Percentiles rank a stretch among this genome's conserved stretches.
Conservation (phyloP, 192 early-diverging fungal genomes). For the Backusella tarrabulga region DNA sequence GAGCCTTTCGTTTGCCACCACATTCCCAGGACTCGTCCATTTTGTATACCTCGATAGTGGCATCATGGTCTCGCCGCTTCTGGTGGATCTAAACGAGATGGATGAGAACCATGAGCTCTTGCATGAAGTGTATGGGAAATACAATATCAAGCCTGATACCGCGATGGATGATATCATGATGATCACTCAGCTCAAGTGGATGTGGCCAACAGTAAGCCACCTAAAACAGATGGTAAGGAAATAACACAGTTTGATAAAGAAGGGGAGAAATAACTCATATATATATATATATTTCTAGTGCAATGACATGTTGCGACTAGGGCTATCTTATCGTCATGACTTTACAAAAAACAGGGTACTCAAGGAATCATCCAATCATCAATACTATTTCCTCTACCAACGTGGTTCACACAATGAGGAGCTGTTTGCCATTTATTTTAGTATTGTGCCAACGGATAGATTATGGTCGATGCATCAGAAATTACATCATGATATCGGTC, state of each 20-base stretch:
- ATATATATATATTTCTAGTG: background rate
- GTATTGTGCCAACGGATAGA: background rate
- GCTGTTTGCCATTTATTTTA: constrained; percentile 23
- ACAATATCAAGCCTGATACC: background rate
- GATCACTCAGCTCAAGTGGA: background rate
- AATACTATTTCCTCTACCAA: constrained; percentile 15
- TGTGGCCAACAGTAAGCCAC: constrained; percentile 6
- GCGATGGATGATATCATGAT: background rate
- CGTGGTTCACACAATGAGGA: background rate
- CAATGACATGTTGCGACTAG: background rate
- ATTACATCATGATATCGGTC: constrained; percentile 19
- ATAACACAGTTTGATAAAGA: too few relatives aligned
- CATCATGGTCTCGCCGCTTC: constrained; percentile 15
- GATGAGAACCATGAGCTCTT: constrained; percentile 20
- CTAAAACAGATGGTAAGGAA: constrained; percentile 9
- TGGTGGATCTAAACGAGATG: constrained; percentile 29
- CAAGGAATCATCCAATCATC: background rate
- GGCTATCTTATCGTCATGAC: constrained; percentile 3
- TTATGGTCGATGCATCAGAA: constrained; percentile 30
- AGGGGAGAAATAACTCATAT: too few relatives aligned
- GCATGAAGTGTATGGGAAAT: constrained; percentile 9
- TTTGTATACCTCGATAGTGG: constrained; percentile 31
- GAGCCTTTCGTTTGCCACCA: constrained; percentile 24
- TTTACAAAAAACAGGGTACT: background rate
- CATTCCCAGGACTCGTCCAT: constrained; percentile 32